Evolutionary conservation across 2,329 filamentous ascomycete genomes (phyloP), one percentile per base, ranked within the genome.

Genomic region (Grosmannia clavigera): DNA sequence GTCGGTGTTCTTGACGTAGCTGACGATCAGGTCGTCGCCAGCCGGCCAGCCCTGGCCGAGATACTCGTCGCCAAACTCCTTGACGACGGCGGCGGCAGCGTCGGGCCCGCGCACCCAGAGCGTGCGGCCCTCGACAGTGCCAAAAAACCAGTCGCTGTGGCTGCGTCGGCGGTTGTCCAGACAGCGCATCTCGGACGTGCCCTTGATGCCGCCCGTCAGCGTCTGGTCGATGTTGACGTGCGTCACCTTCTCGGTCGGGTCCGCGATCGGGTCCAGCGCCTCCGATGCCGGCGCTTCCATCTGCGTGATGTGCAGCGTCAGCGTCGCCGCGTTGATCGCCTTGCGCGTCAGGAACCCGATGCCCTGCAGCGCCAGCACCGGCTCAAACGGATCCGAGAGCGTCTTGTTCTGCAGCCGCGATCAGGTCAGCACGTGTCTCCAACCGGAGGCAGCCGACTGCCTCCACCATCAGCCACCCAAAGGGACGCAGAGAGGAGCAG

Each of bases 71-170:
- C 85, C 75, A 60, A 74, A 82, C 5, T 76, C 81, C 67, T 85
- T 81, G n/a, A 75, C 70, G 46, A 83, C 71, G 22, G 79, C 77
- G 22, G 72, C 75, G 25, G 73, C 68, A 12, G 67, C 69, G 35
- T 33, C 60, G 10, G 60, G 54, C 16, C 60, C 61, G 5, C 27
- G 43, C 61, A 81, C 65, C 69, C 79, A 84, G 54, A 76, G 73
- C 52, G 79, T 82, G 62, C 77, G 78, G 61, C 87, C 88, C 58
- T 76, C 75, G 63, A 94, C 80, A 60, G 74, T 75, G 61, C 91
- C 91, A 70, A 95, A 96, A 65, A 95, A 81, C 78, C 84, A 85
- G 76, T 96, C 90, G 29, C 75, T 75, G 76, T 92, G 88, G 64
- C 82, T 80, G 66, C 86, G 84, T 65, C 66, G 71, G 59, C 66